Evolutionary conservation across 1,139 yeast species (phyloP), one percentile per base, ranked within the genome.

Genomic region (Saccharomyces hybrid): DNA sequence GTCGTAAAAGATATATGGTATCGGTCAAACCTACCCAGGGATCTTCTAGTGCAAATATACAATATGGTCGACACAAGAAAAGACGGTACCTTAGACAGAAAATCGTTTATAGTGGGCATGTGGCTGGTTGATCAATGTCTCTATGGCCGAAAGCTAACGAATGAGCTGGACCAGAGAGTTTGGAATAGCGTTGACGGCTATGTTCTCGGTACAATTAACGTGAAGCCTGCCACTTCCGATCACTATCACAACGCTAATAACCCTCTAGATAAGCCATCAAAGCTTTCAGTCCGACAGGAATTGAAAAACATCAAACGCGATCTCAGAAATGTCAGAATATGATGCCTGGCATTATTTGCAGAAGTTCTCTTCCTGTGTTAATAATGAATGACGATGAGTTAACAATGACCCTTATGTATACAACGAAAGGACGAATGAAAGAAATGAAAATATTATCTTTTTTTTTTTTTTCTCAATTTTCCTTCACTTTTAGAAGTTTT

Each of bases 41-140:
- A 82, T 30, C 78, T 82, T 0, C 73, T 93, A 42, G 77, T 74
- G 20, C 79, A 80, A 50, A 84, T 93, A 26, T 93, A 97, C 90
- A 78, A 81, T 48, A 73, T 90, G 53, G 95, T 90, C 14, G 97
- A 90, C 66, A 78, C 79, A 50, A 74, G 91, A 60, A 74, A 75
- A 50, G 95, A 88, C 68, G 95, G 96, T 0, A 81, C 89, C 0
- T 73, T 91, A 53, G 88, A 86, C 63, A 81, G 88, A 58, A 84
- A 83, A 50, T 91, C 91, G 59, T 93, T 93, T 64, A 73, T 91
- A 47, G 95, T 90, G 13, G 99, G 97, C 0, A 89, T 87, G 88
- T 91, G 98, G 98, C 72, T 89, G 7, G 93, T 91, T 1, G 98
- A 91, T 70, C 98, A 91, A 69, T 88, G 96, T 65, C 75, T 91